phyloP scores from a whole-genome alignment of 345 rosid genomes.

The Populus pruinosa region DNA sequence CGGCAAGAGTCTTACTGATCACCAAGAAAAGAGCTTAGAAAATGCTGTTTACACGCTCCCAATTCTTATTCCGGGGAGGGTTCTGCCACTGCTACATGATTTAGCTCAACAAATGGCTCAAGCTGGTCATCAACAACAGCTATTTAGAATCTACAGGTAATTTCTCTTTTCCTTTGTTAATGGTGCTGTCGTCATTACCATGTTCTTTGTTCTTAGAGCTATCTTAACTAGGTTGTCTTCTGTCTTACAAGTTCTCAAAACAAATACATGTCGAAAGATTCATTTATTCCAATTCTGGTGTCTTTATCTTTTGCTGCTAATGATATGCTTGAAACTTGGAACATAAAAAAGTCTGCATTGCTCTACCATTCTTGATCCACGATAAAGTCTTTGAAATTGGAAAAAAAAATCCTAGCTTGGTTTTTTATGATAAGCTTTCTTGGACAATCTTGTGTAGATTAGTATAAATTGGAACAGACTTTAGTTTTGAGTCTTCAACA shows the following conservation, averaged over 20 bases:
- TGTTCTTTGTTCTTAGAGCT: background rate
- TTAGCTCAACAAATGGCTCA: conserved; percentile 78
- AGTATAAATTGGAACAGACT: background rate
- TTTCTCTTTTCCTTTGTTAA: background rate
- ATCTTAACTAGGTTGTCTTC: background rate
- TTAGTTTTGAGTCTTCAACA: background rate
- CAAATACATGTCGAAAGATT: background rate
- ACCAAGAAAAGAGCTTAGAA: conserved; percentile 49
- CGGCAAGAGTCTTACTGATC: conserved; percentile 46
- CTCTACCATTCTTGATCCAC: background rate
- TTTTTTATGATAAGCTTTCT: background rate
- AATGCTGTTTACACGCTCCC: conserved; percentile 64
- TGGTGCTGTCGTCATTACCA: background rate
- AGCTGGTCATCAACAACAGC: conserved; percentile 92
- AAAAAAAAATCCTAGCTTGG: background rate
- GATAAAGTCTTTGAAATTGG: background rate
- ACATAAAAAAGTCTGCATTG: background rate
- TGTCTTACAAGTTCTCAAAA: background rate
- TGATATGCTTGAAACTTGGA: background rate
- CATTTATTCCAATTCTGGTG: background rate
- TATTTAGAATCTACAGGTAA: conserved; percentile 72
- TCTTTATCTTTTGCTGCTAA: background rate
- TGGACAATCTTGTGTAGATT: background rate
- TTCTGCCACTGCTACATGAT: conserved; percentile 77
- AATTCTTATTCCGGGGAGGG: conserved; percentile 79